phyloP scores from a whole-genome alignment of 108 stramenopile species.

The Nitzschia palea region DNA sequence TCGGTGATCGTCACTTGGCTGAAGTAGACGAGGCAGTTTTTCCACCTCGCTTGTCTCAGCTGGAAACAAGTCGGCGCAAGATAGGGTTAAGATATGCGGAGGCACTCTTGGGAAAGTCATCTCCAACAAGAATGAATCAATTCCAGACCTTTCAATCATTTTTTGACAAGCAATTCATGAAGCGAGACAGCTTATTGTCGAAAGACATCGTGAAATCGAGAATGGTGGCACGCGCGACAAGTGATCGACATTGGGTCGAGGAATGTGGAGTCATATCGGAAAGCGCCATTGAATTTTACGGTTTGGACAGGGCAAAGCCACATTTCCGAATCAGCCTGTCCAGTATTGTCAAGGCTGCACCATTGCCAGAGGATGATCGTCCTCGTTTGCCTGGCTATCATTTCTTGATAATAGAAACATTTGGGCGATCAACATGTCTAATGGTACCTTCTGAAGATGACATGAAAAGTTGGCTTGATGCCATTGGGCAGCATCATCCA shows the following conservation, averaged over 20 bases:
- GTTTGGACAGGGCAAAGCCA: slow-evolving; percentile 41
- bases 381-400: slow-evolving; percentile 34
- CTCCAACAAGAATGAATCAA: neutral
- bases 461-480: slow-evolving; percentile 30
- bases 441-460: slow-evolving; percentile 47
- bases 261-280: slow-evolving; percentile 43
- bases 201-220: slow-evolving; percentile 16
- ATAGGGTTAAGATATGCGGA: slow-evolving; percentile 25
- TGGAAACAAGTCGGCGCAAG: neutral
- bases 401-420: slow-evolving; percentile 53
- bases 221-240: slow-evolving; percentile 54
- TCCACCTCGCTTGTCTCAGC: slow-evolving; percentile 29
- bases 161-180: slow-evolving; percentile 26
- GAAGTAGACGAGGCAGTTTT: slow-evolving; percentile 22
- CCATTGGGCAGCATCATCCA: neutral
- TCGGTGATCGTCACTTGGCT: slow-evolving; percentile 5
- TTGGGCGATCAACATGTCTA: slow-evolving; percentile 54
- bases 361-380: slow-evolving; percentile 19
- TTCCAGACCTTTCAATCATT: slow-evolving; percentile 11
- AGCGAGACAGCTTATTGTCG: neutral
- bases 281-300: slow-evolving; percentile 44
- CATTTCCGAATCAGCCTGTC: slow-evolving; percentile 34
- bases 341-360: slow-evolving; percentile 32
- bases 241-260: slow-evolving; percentile 73
- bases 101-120: slow-evolving; percentile 14